Percentiles rank a stretch among this genome's conserved stretches.
phyloP scores from a whole-genome alignment of 306 rosid species.

The Cucurbita argyrosperma region DNA sequence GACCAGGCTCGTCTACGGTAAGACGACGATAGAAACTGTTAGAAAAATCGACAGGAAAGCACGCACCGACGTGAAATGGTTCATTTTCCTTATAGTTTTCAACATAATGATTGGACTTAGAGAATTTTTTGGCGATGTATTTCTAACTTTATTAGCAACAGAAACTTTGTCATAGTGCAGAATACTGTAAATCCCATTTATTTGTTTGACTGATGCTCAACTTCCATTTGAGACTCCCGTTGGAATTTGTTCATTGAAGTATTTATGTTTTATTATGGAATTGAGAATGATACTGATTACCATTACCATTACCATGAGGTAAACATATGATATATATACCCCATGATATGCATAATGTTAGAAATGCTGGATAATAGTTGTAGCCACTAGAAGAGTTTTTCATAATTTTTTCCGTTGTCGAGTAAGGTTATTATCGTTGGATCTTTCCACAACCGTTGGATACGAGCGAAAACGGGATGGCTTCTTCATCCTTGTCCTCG shows the following conservation, averaged over 20 bases:
- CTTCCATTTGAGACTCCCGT: neutral
- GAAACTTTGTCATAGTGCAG: neutral
- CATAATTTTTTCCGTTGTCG: too few relatives aligned
- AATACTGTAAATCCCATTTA: neutral
- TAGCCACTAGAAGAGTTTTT: too few relatives aligned
- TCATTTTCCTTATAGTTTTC: neutral
- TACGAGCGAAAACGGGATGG: too few relatives aligned
- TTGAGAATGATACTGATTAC: neutral
- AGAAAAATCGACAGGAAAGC: neutral
- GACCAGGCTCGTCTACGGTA: constrained; percentile 47
- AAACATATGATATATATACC: neutral
- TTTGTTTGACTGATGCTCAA: neutral
- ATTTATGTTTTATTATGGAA: neutral
- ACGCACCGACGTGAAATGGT: neutral
- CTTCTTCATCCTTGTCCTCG: too few relatives aligned
- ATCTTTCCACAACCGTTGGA: too few relatives aligned
- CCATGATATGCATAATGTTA: neutral
- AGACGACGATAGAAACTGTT: constrained; percentile 36
- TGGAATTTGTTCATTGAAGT: neutral
- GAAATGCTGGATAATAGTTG: neutral
- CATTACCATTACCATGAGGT: neutral
- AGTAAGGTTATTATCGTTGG: too few relatives aligned
- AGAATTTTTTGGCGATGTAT: neutral
- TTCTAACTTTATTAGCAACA: neutral
- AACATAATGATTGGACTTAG: neutral